A percentile compares a stretch with the other conserved stretches of the same genome.
These are phyloP conservation scores for Cyphellophora attinorum DNA, from an alignment of 2,329 filamentous ascomycete species.

Conservation along the genomic window DNA sequence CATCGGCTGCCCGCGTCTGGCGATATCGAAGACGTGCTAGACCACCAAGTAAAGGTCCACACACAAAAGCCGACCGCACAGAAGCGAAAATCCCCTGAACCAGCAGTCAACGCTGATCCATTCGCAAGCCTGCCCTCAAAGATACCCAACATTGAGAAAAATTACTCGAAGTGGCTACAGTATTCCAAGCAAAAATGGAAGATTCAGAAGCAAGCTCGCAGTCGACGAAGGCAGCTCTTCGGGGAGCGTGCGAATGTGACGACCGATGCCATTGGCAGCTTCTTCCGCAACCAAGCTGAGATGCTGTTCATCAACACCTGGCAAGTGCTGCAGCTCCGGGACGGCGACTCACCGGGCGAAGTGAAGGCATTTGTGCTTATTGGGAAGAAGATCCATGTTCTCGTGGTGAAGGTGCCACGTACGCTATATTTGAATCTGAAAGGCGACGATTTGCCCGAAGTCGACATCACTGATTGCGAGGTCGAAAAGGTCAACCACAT, in stretches of 20 bases:
- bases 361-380: slow-evolving; percentile 86
- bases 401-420: slow-evolving; percentile 83
- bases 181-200: slow-evolving; percentile 99
- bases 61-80: slow-evolving; percentile 51
- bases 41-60: slow-evolving; percentile 57
- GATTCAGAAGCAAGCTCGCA: slow-evolving; percentile 83
- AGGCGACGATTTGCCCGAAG: slow-evolving; percentile 74
- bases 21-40: slow-evolving; percentile 77
- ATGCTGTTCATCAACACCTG: slow-evolving; percentile 83
- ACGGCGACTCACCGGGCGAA: slow-evolving; percentile 75
- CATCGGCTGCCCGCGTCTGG: slow-evolving; percentile 45
- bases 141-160: slow-evolving; percentile 75
- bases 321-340: slow-evolving; percentile 82
- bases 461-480: slow-evolving; percentile 73
- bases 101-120: slow-evolving; percentile 52
- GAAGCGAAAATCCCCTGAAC: slow-evolving; percentile 61
- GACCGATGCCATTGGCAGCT: slow-evolving; percentile 53
- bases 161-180: slow-evolving; percentile 78
- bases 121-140: slow-evolving; percentile 70
- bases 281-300: slow-evolving; percentile 89
- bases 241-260: slow-evolving; percentile 64
- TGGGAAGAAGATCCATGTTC: slow-evolving; percentile 76
- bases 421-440: slow-evolving; percentile 90
- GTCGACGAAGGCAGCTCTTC: slow-evolving; percentile 80
- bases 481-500: slow-evolving; percentile 92